Conservation (phyloP, 164 flowering plant species). For the Vitis rotundifolia region DNA sequence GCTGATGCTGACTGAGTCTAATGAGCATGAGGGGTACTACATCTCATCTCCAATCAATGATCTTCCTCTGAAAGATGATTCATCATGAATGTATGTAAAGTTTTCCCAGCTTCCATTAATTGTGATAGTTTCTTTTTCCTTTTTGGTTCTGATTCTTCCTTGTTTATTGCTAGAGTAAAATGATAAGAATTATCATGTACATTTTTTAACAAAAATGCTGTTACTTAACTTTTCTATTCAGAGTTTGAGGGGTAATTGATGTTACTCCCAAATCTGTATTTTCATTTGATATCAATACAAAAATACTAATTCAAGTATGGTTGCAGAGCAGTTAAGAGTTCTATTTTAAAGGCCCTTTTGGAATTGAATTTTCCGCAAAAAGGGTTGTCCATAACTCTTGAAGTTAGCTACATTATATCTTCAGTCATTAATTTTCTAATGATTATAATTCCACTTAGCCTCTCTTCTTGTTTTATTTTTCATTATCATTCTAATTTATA, state of each 20-base stretch:
- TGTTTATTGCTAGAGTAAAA: conserved; percentile 14
- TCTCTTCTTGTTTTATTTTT: too few relatives aligned
- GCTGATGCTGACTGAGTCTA: conserved; percentile 73
- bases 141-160: conserved; percentile 24
- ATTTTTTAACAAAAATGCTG: neutral
- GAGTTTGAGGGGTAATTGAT: conserved; percentile 2
- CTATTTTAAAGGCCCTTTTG: neutral
- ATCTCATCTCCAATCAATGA: conserved; percentile 32
- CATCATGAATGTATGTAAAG: conserved; percentile 13
- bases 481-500: too few relatives aligned
- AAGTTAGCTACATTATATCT: neutral
- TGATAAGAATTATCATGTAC: conserved; percentile 5
- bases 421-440: neutral
- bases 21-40: conserved; percentile 34
- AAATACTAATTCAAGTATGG: conserved; percentile 2
- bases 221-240: neutral
- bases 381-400: neutral
- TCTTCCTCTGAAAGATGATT: conserved; percentile 35
- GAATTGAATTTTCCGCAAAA: neutral
- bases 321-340: conserved; percentile 5
- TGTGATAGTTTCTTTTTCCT: conserved; percentile 5
- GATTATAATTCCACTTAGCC: neutral
- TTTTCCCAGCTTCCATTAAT: conserved; percentile 7
- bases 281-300: conserved; percentile 4
- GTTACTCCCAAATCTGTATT: conserved; percentile 10